Evolutionary conservation across 148 eudicot species (phyloP).

Genomic region (Beta vulgaris): DNA sequence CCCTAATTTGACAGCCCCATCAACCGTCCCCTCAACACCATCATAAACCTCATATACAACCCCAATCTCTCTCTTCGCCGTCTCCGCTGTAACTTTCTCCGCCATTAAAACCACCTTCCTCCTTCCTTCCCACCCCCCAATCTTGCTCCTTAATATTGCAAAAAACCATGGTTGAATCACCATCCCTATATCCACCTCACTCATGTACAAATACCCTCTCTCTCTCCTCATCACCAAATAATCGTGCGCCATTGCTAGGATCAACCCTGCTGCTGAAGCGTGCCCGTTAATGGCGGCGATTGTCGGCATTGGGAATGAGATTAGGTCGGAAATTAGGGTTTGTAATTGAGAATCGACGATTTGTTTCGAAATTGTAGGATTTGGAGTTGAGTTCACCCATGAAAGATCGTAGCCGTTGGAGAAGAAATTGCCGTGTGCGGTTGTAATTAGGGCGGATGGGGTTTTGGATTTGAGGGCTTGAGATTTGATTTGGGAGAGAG

Average conservation of each 20-base stretch:
- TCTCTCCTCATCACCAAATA: slow-evolving; percentile 49
- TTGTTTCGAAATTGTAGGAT: neutral
- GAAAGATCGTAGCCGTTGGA: slow-evolving; percentile 57
- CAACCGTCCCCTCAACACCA: slow-evolving; percentile 38
- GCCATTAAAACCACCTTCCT: slow-evolving; percentile 37
- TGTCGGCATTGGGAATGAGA: slow-evolving; percentile 57
- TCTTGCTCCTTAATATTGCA: slow-evolving; percentile 25
- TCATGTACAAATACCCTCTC: slow-evolving; percentile 53
- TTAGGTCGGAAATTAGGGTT: slow-evolving; percentile 35
- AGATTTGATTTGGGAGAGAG: slow-evolving; percentile 36
- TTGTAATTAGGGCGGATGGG: slow-evolving; percentile 48
- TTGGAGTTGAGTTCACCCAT: slow-evolving; percentile 25
- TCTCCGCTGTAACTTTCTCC: slow-evolving; percentile 43
- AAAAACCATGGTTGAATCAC: slow-evolving; percentile 36
- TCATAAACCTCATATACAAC: slow-evolving; percentile 39
- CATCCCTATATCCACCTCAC: slow-evolving; percentile 45
- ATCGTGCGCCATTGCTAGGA: slow-evolving; percentile 48
- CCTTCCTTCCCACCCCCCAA: slow-evolving; percentile 27
- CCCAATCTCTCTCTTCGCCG: slow-evolving; percentile 38
- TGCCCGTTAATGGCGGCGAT: slow-evolving; percentile 62
- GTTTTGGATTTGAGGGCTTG: slow-evolving; percentile 19
- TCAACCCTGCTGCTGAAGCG: slow-evolving; percentile 50
- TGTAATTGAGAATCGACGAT: slow-evolving; percentile 40
- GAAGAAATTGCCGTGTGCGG: slow-evolving; percentile 61
- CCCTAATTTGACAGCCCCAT: slow-evolving; percentile 47